phyloP scores from a whole-genome alignment of 192 early-diverging fungal genomes.

The Ambispora gerdemannii region DNA sequence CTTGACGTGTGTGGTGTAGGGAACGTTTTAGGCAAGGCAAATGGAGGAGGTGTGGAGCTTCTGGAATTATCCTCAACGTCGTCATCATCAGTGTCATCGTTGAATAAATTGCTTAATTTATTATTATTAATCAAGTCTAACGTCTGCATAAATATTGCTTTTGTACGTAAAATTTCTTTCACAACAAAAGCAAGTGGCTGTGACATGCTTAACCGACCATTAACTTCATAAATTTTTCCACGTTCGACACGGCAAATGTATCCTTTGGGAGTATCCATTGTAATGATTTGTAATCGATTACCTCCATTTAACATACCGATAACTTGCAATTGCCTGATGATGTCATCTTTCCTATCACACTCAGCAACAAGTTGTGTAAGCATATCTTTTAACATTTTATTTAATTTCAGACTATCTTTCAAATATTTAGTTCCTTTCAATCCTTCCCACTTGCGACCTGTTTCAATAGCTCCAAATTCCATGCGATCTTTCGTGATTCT shows the following conservation, averaged over 20 bases:
- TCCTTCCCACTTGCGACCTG: constrained; percentile 9
- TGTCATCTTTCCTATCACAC: constrained; percentile 4
- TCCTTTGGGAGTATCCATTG: constrained; percentile 1
- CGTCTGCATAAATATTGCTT: no score
- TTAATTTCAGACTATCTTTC: constrained; percentile 5
- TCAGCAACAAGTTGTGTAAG: background rate
- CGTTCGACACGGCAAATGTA: constrained; percentile 9
- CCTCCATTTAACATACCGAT: constrained; percentile 17
- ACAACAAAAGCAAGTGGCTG: constrained; percentile 12
- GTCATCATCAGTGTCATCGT: background rate
- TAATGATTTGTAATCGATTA: background rate
- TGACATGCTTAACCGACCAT: constrained; percentile 1
- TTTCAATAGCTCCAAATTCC: constrained; percentile 10
- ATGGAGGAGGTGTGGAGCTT: background rate
- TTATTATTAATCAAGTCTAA: no score
- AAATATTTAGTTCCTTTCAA: constrained; percentile 3
- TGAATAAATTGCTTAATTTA: no score
- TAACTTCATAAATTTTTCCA: constrained; percentile 26
- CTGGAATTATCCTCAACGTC: background rate
- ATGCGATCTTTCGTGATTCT: background rate
- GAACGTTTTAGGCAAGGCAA: background rate
- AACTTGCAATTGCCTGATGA: constrained; percentile 8
- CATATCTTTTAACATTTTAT: constrained; percentile 17
- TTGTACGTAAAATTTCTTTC: constrained; percentile 20
- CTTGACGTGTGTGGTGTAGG: background rate